phyloP scores from a whole-genome alignment of 23 red algal genomes.

The Gracilaria domingensis region DNA sequence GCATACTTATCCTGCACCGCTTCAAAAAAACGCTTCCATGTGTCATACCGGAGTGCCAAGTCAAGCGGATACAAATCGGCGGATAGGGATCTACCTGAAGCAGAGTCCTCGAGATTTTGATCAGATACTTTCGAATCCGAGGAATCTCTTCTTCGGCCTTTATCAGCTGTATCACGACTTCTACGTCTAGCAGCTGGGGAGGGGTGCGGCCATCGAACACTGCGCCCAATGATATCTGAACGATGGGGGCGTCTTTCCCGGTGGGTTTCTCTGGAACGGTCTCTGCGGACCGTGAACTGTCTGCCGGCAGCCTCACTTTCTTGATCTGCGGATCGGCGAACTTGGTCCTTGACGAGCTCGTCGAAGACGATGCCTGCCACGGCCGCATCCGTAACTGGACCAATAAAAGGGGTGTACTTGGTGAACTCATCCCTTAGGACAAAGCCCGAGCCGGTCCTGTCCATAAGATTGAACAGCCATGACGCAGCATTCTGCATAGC shows the following conservation, averaged over 20 bases:
- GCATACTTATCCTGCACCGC: slow-evolving; percentile 72
- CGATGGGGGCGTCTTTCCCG: neutral
- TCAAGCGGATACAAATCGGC: slow-evolving; percentile 60
- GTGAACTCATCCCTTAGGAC: slow-evolving; percentile 79
- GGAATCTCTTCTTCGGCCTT: neutral
- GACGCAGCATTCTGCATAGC: slow-evolving; percentile 80
- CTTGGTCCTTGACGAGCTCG: slow-evolving; percentile 56
- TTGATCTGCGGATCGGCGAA: neutral
- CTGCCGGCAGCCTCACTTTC: neutral
- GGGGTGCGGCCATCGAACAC: neutral
- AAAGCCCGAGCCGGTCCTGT: slow-evolving; percentile 75
- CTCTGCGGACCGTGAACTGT: neutral
- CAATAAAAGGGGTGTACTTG: slow-evolving; percentile 76
- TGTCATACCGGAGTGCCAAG: slow-evolving; percentile 58
- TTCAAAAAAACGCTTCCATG: slow-evolving; percentile 69
- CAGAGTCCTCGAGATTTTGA: neutral
- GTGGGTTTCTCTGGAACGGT: neutral
- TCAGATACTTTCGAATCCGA: neutral
- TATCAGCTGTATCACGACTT: neutral
- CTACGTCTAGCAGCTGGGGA: slow-evolving; percentile 5
- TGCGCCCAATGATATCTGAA: neutral
- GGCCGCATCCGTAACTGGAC: slow-evolving; percentile 75
- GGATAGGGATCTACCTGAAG: neutral
- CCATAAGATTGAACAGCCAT: slow-evolving; percentile 94
- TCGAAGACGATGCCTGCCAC: slow-evolving; percentile 73